Base-by-base conservation (phyloP, 495 filamentous ascomycete species). In the Penicillium coprophilum region DNA sequence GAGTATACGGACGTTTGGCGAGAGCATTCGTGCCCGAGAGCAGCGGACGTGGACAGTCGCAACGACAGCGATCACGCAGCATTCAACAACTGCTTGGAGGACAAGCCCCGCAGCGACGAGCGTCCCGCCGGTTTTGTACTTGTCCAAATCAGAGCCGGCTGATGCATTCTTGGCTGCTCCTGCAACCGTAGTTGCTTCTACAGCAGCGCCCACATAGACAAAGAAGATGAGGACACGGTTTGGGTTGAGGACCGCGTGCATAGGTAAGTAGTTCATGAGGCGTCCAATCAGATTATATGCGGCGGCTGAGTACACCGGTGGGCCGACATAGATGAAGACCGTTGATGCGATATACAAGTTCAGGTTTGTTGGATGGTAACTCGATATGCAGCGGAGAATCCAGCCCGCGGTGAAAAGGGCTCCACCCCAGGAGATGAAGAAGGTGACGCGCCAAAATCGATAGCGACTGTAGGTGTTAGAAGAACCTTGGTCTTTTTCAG, bases 201-300 rank as follows among this genome's bases (percentile, higher is more conserved):
- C 71, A 0, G 62, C 57, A 6, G 64, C 71, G 17, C 73, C 71
- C 4, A 73, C 49, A 32, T 70, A 70, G 49, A 76, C 55, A 55
- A 76, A 77, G 31, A 65, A 53, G 15, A 62, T 62, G 11, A 71
- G 55, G 21, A 76, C 69, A 2, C 72, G 71, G 44, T 70, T 63
- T 9, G 74, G 75, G 48, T 75, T 66, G 10, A 79, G 57, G 2
- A 72, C 68, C 23, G 76, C 64, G 58, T 73, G 66, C 73, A 76
- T 68, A 31, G 66, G 74, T 23, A 79, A 65, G 49, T 72, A 74
- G 60, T 75, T 62, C 62, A 84, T 79, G n/a, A 85, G 48, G 4
- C 82, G 75, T 0, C 77, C 82, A 31, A 85, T 73, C 21, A 80
- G 67, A 66, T 83, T 85, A 64, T 85, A 85, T 13, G 82, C 80